Evolutionary conservation across 257 asterid species (phyloP), one percentile per base, ranked within the genome.

Genomic region (Euphrasia confusa): DNA sequence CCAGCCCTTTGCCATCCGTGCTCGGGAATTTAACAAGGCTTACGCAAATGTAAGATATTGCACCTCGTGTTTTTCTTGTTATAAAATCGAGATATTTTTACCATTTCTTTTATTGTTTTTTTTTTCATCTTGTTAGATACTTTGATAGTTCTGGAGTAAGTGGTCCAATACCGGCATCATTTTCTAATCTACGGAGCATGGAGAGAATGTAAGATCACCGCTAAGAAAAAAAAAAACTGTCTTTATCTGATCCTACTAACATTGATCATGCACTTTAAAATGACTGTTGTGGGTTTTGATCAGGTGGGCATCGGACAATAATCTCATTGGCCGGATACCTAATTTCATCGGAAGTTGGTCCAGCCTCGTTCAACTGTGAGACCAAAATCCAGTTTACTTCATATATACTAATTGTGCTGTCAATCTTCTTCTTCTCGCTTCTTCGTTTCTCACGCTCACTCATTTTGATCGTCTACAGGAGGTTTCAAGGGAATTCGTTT

Each of bases 401-500:
- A 39, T 37, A 7, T 35, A 39, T 37, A 7, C 26, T 14, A 10
- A 28, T 39, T 64, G 12, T 44, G 58, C 14, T 30, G 14, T 27
- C 11, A 58, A 10, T 8, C 37, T 44, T 9, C 18, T 61, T 0
- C 54, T 18, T 15, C 65, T 30, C 0, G 24, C 24, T 21, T 21
- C 24, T 21, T 21, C 24, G 58, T 44, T 12, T 47, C 3, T 15
- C 55, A 49, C 5, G 27, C 27, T 49, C 26, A 4, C 17, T 49
- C 27, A 6, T 49, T 49, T 49, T 49, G 17, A 4, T n/a, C 21
- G 18, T 79, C 52, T 10, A 45, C 18, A 90, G 97, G 82, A 78
- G 88, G 78, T 71, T 90, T 11, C 90, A 87, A 62, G 95, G 97
- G 53, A 90, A 90, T 75, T 78, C 94, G 58, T 78, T 90, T 68